A percentile compares a stretch with the other conserved stretches of the same genome.
These are phyloP conservation scores for Globisporangium splendens DNA, from an alignment of 352 stramenopile genomes.

Conservation along the genomic window DNA sequence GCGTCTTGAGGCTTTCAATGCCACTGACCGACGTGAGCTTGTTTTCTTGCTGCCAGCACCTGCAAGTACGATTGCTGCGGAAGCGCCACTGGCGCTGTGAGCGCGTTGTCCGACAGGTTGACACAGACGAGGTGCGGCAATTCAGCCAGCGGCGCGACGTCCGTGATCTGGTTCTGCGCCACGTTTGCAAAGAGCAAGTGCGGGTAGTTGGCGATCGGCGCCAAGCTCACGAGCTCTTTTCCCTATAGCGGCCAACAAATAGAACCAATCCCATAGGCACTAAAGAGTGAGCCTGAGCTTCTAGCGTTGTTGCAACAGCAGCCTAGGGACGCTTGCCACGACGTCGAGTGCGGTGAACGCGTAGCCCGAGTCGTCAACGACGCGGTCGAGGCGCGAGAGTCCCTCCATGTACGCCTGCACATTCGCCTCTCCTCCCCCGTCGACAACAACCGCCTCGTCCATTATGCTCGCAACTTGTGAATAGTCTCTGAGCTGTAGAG, in stretches of 20 bases:
- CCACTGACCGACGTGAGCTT: slow-evolving; percentile 52
- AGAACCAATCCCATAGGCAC: neutral
- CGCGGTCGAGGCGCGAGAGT: slow-evolving; percentile 69
- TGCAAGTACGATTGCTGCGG: slow-evolving; percentile 65
- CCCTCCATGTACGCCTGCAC: slow-evolving; percentile 56
- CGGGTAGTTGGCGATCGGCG: slow-evolving; percentile 53
- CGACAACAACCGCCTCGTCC: slow-evolving; percentile 12
- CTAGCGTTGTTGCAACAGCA: too few species aligned
- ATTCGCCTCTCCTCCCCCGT: slow-evolving; percentile 18
- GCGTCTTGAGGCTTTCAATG: slow-evolving; percentile 39
- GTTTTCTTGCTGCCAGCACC: slow-evolving; percentile 62
- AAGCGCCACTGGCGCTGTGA: slow-evolving; percentile 31
- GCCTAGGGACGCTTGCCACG: slow-evolving; percentile 23
- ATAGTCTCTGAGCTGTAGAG: too few species aligned
- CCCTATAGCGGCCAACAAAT: slow-evolving; percentile 20
- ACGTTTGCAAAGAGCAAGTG: slow-evolving; percentile 75
- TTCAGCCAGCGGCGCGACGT: slow-evolving; percentile 42
- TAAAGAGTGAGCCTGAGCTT: neutral
- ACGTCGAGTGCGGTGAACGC: slow-evolving; percentile 74
- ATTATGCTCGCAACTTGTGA: neutral
- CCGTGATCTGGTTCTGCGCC: slow-evolving; percentile 58
- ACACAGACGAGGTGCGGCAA: slow-evolving; percentile 57
- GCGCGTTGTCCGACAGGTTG: slow-evolving; percentile 56
- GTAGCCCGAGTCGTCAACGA: slow-evolving; percentile 70
- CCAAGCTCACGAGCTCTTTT: slow-evolving; percentile 50